phyloP scores from a whole-genome alignment of 2,329 filamentous ascomycete species.

The Didymosphaeria variabile region DNA sequence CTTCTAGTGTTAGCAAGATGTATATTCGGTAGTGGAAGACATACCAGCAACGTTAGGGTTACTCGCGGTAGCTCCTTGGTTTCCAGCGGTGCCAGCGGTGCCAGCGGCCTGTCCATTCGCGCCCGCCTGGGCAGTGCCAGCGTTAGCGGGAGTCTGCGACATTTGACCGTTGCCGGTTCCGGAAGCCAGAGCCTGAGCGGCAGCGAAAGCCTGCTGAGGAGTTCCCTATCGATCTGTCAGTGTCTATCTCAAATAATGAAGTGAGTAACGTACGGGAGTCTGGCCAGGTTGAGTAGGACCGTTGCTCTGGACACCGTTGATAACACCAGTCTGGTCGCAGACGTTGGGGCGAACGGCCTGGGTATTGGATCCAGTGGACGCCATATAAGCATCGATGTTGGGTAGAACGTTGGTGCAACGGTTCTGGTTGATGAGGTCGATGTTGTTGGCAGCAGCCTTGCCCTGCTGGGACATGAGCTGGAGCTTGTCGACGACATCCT shows the following conservation, averaged over 20 bases:
- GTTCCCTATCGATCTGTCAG: constrained; percentile 3
- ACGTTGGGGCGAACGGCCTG: constrained; percentile 42
- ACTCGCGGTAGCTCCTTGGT: not conserved
- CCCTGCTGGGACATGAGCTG: constrained; percentile 48
- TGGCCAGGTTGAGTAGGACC: constrained; percentile 41
- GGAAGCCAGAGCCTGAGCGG: constrained; percentile 23
- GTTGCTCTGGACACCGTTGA: constrained; percentile 42
- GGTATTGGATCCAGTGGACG: constrained; percentile 40
- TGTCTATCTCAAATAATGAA: not conserved
- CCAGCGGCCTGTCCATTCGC: not conserved
- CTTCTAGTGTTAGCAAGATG: too few relatives aligned
- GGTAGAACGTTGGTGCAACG: constrained; percentile 49
- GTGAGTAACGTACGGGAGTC: constrained; percentile 20
- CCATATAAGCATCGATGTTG: constrained; percentile 50
- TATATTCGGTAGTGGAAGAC: not conserved
- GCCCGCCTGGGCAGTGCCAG: not conserved
- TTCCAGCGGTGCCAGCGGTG: not conserved
- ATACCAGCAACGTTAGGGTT: constrained; percentile 9
- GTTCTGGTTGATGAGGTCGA: constrained; percentile 50
- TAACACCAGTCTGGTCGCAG: constrained; percentile 46
- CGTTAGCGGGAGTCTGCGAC: constrained; percentile 25
- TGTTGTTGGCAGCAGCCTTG: constrained; percentile 41
- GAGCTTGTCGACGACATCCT: constrained; percentile 51
- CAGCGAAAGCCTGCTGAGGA: constrained; percentile 13
- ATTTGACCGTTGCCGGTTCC: constrained; percentile 43